Evolutionary conservation across 208 protist genomes (phyloP).

Genomic region (Trypanosoma scelopori): DNA sequence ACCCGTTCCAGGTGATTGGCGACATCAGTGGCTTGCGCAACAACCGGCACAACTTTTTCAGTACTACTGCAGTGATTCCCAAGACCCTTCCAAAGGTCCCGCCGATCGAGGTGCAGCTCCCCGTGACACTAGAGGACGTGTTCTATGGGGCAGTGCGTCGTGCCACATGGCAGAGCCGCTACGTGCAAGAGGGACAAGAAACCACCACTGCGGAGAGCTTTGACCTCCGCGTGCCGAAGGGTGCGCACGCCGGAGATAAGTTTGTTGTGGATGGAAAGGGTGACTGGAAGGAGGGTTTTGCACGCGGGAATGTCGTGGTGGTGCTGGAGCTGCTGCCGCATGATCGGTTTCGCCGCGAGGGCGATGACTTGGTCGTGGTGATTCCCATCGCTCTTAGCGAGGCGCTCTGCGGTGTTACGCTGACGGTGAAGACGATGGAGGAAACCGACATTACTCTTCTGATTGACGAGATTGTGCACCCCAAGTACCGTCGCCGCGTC

Average conservation of each 20-base stretch:
- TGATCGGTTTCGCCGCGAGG: constrained; percentile 76
- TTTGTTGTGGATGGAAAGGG: constrained; percentile 65
- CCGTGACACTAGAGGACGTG: constrained; percentile 81
- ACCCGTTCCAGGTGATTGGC: constrained; percentile 87
- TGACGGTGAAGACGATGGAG: constrained; percentile 82
- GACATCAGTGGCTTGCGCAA: constrained; percentile 62
- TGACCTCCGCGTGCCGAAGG: constrained; percentile 71
- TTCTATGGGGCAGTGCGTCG: constrained; percentile 81
- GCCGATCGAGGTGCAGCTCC: constrained; percentile 54
- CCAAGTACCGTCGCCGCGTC: constrained; percentile 72
- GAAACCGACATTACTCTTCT: constrained; percentile 66
- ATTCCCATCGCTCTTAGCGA: constrained; percentile 73
- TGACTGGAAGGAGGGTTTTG: constrained; percentile 52
- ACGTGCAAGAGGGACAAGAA: constrained; percentile 29
- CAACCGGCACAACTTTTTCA: constrained; percentile 87
- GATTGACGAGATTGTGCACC: constrained; percentile 88
- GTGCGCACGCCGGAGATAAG: constrained; percentile 63
- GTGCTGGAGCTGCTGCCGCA: constrained; percentile 70
- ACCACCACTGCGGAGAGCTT: constrained; percentile 44
- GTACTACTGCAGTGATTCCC: constrained; percentile 48
- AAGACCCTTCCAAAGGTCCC: constrained; percentile 56
- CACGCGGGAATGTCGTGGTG: constrained; percentile 76
- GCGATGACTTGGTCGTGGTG: constrained; percentile 70
- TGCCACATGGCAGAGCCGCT: constrained; percentile 53
- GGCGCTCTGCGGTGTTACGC: constrained; percentile 83